Evolutionary conservation across 768 basidiomycete genomes (phyloP), one percentile per base, ranked within the genome.

Genomic region (Candolleomyces eurysporus): DNA sequence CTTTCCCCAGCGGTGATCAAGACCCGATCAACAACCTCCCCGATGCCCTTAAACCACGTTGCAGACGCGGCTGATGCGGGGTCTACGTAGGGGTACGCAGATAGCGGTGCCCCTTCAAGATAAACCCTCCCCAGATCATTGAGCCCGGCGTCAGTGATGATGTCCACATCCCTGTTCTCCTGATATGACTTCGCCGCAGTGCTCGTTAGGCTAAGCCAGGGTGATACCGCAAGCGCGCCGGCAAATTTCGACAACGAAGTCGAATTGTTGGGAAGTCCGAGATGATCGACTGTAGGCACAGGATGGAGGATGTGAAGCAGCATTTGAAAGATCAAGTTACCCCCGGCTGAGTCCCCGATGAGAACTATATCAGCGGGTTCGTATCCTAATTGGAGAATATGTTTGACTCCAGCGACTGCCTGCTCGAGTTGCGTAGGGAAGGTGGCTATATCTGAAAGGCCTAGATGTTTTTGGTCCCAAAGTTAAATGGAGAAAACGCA

Each of bases 341-440:
- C 76, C n/a, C 76, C 76, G 1, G 76, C 75, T 2, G 76, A 77
- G 61, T 77, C 76, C 5, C 76, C 75, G 2, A 66, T 64, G 39
- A 77, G 61, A 26, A 71, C 68, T 40, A 77, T 69, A 61, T 75
- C 73, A 50, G 72, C 67, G 1, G 74, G 72, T 42, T 67, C 57
- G 55, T 73, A 68, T 26, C 75, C 76, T 3, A 71, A 61, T 14
- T 64, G 62, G 22, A 73, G 46, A 7, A 77, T 67, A 61, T 69
- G 68, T 17, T 71, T 65, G 43, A 77, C 66, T 22, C 70, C 72
- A 5, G 64, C 57, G 0, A 67, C 63, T 5, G 67, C 63, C 57
- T 76, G 72, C 32, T 69, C 68, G 54, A 77, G 69, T 9, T 63
- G 75, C 2, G 68, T 69, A 6, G 73, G 75, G 63, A 72, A 75